phyloP scores from a whole-genome alignment of 257 asterid species.

The Solanum stenotomum region DNA sequence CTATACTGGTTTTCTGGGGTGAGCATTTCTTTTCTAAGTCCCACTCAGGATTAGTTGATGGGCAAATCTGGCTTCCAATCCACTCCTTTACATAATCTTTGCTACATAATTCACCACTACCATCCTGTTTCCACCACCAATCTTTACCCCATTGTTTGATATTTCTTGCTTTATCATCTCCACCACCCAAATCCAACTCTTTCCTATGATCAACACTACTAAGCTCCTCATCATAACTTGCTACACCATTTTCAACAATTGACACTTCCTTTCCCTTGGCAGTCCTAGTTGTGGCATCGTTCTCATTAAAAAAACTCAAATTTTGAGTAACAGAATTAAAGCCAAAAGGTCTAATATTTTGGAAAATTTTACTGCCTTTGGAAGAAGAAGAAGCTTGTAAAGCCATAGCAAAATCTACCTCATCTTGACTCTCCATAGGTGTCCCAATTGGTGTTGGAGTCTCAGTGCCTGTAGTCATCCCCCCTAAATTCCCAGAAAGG shows the following conservation, averaged over 20 bases:
- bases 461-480: conserved; percentile 31
- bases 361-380: conserved; percentile 35
- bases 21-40: conserved; percentile 53
- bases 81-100: conserved; percentile 94
- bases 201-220: conserved; percentile 36
- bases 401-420: conserved; percentile 95
- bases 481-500: conserved; percentile 54
- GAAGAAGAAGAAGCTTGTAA: conserved; percentile 72
- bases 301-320: conserved; percentile 26
- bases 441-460: conserved; percentile 42
- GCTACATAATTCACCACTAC: conserved; percentile 79
- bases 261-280: conserved; percentile 59
- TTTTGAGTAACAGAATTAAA: conserved; percentile 29
- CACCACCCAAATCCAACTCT: conserved; percentile 34
- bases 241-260: conserved; percentile 25
- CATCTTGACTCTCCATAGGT: conserved; percentile 59
- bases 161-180: conserved; percentile 17
- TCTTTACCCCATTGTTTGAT: conserved; percentile 85
- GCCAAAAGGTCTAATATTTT: conserved; percentile 37
- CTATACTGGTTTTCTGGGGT: conserved; percentile 10
- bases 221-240: conserved; percentile 48
- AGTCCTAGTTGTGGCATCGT: conserved; percentile 12
- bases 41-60: conserved; percentile 42
- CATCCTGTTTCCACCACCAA: conserved; percentile 99
- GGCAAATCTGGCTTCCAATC: conserved; percentile 87